Conservation (phyloP, 345 rosid genomes). For the Streptanthus diversifolius region DNA sequence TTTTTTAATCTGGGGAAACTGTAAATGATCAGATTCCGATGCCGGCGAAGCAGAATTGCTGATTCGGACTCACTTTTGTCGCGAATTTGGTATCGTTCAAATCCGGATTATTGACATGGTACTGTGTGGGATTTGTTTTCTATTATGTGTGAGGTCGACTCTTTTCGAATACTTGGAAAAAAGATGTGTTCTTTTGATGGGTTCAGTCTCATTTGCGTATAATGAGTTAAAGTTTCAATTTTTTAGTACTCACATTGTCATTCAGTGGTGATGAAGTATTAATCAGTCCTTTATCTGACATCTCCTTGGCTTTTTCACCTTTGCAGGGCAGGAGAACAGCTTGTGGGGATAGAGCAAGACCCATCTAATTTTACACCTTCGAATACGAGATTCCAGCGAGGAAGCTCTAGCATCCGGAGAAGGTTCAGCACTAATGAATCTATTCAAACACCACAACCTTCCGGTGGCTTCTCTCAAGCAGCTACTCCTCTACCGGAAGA, state of each 20-base stretch:
- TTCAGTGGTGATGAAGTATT: not conserved
- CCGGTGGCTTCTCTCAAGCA: slow-evolving; percentile 60
- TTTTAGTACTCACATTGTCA: not conserved
- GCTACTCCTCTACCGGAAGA: slow-evolving; percentile 83
- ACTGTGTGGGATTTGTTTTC: not conserved
- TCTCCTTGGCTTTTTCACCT: not conserved
- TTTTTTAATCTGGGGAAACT: not conserved
- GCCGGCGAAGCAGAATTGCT: not conserved
- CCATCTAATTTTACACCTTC: slow-evolving; percentile 83
- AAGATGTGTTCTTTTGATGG: not conserved
- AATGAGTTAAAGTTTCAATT: not conserved
- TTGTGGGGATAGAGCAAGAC: slow-evolving; percentile 90
- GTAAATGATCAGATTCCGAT: not conserved
- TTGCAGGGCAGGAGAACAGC: slow-evolving; percentile 89
- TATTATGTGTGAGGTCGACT: not conserved
- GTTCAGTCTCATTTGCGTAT: not conserved
- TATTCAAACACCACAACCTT: slow-evolving; percentile 65
- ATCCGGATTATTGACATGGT: not conserved
- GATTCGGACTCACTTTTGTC: not conserved
- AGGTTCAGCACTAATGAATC: slow-evolving; percentile 77
- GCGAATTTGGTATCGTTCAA: not conserved
- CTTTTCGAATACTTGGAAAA: not conserved
- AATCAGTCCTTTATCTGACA: not conserved
- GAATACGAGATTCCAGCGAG: slow-evolving; percentile 93
- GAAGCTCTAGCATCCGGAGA: slow-evolving; percentile 90